Evolutionary conservation across 352 stramenopile species (phyloP).

Genomic region (Chrysophaeum taylorii): DNA sequence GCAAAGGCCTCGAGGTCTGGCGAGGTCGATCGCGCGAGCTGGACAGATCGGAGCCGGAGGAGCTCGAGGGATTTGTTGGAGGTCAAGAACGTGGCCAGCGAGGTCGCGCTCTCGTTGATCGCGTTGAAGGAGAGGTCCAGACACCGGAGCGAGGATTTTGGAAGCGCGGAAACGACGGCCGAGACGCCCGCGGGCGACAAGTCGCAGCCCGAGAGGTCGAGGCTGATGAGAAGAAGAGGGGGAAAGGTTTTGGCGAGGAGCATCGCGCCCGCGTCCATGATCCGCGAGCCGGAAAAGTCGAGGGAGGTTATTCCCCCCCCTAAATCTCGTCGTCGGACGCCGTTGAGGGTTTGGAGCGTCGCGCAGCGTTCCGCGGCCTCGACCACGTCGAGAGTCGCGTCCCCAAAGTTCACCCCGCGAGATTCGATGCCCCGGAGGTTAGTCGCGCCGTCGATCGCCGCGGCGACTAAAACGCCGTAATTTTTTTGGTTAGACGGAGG

Average conservation of each 20-base stretch:
- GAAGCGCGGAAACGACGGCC: neutral
- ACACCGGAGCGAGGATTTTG: neutral
- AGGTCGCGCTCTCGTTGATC: neutral
- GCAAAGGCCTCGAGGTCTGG: neutral
- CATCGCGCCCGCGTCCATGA: neutral
- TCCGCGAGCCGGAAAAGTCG: neutral
- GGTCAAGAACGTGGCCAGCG: neutral
- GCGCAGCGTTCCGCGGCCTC: neutral
- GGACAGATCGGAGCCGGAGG: neutral
- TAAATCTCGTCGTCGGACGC: too few species aligned
- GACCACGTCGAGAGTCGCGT: neutral
- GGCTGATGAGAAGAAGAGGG: neutral
- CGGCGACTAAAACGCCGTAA: neutral
- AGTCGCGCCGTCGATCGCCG: neutral
- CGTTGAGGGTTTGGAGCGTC: neutral
- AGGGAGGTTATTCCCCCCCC: too few species aligned
- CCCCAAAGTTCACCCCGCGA: neutral
- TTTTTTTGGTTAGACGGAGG: too few species aligned
- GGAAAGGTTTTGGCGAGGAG: neutral
- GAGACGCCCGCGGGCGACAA: neutral
- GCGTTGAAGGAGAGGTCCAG: neutral
- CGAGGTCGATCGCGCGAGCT: neutral
- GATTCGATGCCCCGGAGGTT: neutral
- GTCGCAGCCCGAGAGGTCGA: neutral
- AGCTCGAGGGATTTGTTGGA: neutral